Percentiles rank a stretch among this genome's conserved stretches.
phyloP scores from a whole-genome alignment of 192 early-diverging fungal species.

The Dissophora ornata region DNA sequence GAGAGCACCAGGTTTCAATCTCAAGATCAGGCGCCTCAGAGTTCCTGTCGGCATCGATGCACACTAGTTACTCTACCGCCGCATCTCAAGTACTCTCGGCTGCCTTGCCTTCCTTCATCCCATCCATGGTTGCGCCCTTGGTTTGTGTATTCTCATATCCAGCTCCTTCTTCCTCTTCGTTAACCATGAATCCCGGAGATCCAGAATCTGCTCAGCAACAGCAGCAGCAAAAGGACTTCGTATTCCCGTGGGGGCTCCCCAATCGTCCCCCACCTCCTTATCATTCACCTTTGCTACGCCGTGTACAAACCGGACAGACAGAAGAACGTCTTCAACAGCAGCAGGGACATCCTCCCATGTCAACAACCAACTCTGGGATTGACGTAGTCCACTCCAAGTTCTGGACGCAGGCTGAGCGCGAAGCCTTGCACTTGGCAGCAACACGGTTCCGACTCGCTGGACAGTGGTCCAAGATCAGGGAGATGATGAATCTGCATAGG shows the following conservation, averaged over 20 bases:
- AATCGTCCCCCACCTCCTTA: background rate
- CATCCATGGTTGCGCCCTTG: constrained; percentile 50
- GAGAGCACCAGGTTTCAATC: too few species aligned
- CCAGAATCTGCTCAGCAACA: constrained; percentile 1
- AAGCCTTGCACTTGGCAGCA: constrained; percentile 26
- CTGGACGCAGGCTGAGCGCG: constrained; percentile 38
- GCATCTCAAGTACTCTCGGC: constrained; percentile 39
- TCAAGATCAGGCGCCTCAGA: constrained; percentile 38
- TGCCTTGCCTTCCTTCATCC: constrained; percentile 43
- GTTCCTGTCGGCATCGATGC: constrained; percentile 40
- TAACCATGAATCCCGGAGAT: too few species aligned
- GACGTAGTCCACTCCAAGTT: background rate
- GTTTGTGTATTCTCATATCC: constrained; percentile 49
- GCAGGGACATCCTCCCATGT: too few species aligned
- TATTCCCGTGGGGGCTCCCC: constrained; percentile 39
- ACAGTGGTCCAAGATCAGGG: constrained; percentile 41
- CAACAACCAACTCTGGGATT: too few species aligned
- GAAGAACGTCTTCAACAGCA: too few species aligned
- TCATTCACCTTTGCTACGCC: too few species aligned
- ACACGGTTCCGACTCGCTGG: constrained; percentile 30
- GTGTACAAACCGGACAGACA: too few species aligned
- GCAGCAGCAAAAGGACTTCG: constrained; percentile 5
- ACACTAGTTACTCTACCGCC: constrained; percentile 34
- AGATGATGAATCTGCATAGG: constrained; percentile 33
- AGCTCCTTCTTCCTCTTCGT: constrained; percentile 4